Base-by-base conservation (phyloP, 805 yeast genomes). In the Wickerhamiella sergipiensis region DNA sequence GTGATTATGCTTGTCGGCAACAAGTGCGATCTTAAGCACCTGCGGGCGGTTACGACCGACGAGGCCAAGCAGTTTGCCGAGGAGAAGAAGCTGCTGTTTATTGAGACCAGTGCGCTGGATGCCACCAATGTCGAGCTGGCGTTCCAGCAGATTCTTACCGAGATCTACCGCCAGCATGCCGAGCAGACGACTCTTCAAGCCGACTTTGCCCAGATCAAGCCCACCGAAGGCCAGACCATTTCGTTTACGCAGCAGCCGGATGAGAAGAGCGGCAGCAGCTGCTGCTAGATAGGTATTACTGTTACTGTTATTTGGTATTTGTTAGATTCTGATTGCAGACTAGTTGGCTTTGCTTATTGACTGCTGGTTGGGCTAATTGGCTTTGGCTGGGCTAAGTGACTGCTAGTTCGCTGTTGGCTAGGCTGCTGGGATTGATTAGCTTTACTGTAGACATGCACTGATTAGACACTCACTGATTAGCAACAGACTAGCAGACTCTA, bases 1-100 rank as follows among this genome's bases (percentile, higher is more conserved):
- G 95, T 90, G 54, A 88, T 90, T 61, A 96, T 90, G 72, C 77
- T 90, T 59, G 97, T 90, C 45, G 98, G 98, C 61, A 90, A 90
- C 75, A 90, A 90, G 73, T 87, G 95, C 55, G 98, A 90, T 70
- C 74, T 90, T 67, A 78, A 89, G 69, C 97, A 90, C 68, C 73
- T 88, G 64, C 80, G 98, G 63, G 96, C 96, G 0, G 95, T 92
- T 19, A 95, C 97, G 53, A 89, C 97, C 31, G 97, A 92, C 53
- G 98, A 92, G 70, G 98, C 97, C 53, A 84, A 82, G 69, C 85
- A 83, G 63, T 89, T 89, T 71, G 61, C 61, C 52, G 66, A 85
- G 53, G 97, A 92, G 69, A 89, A 92, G 71, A 85, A 79, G 66
- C 75, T 92, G 61, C 73, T 92, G 61, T 92, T 92, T 66, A 90